Evolutionary conservation across 352 stramenopile species (phyloP), one percentile per base, ranked within the genome.

Genomic region (Lagenidium sp.): DNA sequence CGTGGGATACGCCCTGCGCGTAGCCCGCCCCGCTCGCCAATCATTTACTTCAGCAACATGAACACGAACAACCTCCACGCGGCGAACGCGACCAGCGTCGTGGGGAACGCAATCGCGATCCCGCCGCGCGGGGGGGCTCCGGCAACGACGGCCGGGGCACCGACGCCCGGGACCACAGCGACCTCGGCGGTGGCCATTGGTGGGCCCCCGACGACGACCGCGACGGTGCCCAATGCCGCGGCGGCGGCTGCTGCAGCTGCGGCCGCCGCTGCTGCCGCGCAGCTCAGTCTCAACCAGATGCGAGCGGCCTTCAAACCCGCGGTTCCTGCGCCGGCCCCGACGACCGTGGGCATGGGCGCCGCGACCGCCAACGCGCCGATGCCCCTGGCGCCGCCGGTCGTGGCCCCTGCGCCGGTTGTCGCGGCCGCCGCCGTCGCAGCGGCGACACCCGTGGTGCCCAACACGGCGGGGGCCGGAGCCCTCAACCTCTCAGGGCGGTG

Each of bases 401-500:
- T 53, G 5, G 48, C 60, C 1, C 47, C 47, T 1, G 41, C 47
- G 6, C 49, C 23, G 7, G 46, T 47, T 21, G 51, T 55, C 12
- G 50, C 57, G n/a, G 42, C 51, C 1, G 46, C 49, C 19, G 51
- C 58, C 15, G 50, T 53, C 13, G 42, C 51, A 1, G 46, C 65
- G 1, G 48, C 63, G 6, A 62, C 76, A n/a, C 61, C 68, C 4
- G 52, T 59, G 3, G 57, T 82, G n/a, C 61, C 68, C 6, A 88
- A 88, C 43, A 88, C 68, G 36, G 76, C 76, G 4, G 81, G 81
- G 19, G 78, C 74, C 10, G 76, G 77, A 10, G 81, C 79, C 11
- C 48, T 94, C 46, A 82, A 92, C 51, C 62, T 94, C 18, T 89
- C 82, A 2, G 82, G 82, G 0, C 81, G 77, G 47, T 94, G 82